Base-by-base conservation (phyloP, 352 stramenopile genomes). In the Globisporangium apiculatum region DNA sequence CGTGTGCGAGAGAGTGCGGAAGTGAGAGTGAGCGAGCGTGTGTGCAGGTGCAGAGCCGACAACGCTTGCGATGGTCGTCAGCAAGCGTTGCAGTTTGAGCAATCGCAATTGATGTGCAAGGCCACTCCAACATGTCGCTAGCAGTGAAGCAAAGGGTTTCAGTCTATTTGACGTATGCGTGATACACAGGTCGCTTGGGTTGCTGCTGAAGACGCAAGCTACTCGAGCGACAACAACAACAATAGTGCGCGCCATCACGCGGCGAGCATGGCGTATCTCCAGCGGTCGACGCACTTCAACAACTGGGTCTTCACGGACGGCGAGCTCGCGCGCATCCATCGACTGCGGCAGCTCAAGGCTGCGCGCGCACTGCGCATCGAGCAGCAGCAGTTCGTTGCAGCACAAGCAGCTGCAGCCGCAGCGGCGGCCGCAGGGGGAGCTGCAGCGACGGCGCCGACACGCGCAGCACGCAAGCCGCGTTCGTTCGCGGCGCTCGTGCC, bases 231-330 rank as follows among this genome's bases (percentile, higher is more conserved):
- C 12, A 35, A 41, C 14, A 40, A 11, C 24, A 41, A 17, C 48
- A 24, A 2, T 12, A 41, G 24, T 3, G 24, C 24, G 24, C 24
- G 24, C 24, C 24, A 31, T 31, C n/a, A 49, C 12, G 9, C 8
- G 48, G 12, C 17, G 37, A 58, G 46, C 37, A 94, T 94, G 85
- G 75, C 85, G 68, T 95, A 95, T 68, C 70, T 95, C 42, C 51
- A 78, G 57, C 75, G 74, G 64, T 93, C 85, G 68, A 93, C 85
- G 66, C 85, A 95, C 73, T 90, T 93, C 60, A 92, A 93, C 72
- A 95, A 93, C 68, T 95, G 85, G 85, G 65, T 95, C 64, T 91
- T 95, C 71, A 76, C 72, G 40, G 31, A 37, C 8, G 81, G 87
- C 18, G 68, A 91, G 58, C 74, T 95, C 35, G 48, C 52, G 57